Evolutionary conservation across 495 filamentous ascomycete genomes (phyloP), one percentile per base, ranked within the genome.

Genomic region (Penicillium paradoxum): DNA sequence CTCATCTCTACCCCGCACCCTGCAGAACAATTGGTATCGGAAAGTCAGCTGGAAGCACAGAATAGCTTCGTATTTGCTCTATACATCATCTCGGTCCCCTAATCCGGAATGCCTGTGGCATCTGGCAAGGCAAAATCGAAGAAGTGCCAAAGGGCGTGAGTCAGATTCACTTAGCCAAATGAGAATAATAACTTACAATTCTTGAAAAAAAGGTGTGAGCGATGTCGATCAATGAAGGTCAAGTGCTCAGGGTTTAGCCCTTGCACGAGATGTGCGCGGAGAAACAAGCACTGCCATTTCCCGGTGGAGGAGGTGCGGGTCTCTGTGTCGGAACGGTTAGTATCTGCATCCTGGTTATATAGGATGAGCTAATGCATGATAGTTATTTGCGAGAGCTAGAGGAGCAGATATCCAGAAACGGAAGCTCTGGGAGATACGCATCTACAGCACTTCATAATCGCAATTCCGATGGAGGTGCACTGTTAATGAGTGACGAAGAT

Each of bases 151-250:
- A 58, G 34, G 47, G 63, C 63, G 63, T 63, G 25, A 58, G 63
- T 65, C 15, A 33, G 17, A 25, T 21, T 14, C 13, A n/a, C 22
- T 15, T 21, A 9, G 18, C 13, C 6, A 15, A 17, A 14, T 27
- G 3, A 14, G 15, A 19, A 36, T 10, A 8, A 24, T 15, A 2
- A 36, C 37, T 42, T 19, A 29, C 24, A 18, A 45, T 45, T 44
- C 21, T 17, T 22, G 40, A 3, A 32, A 27, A 49, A 18, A 34
- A 70, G 68, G 29, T 69, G 68, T 52, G 51, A 55, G 52, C 61
- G 68, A 61, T 72, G 69, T 60, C 68, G 69, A 34, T 58, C 61
- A 8, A 70, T 71, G 66, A 72, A 72, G 49, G 68, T 72, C 17
- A 70, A 68, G 49, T 72, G 67, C 46, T 72, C 69, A 0, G 67